These are phyloP conservation scores for Zygotorulaspora mrakii DNA, from an alignment of 1,139 yeast species.

Conservation along the genomic window DNA sequence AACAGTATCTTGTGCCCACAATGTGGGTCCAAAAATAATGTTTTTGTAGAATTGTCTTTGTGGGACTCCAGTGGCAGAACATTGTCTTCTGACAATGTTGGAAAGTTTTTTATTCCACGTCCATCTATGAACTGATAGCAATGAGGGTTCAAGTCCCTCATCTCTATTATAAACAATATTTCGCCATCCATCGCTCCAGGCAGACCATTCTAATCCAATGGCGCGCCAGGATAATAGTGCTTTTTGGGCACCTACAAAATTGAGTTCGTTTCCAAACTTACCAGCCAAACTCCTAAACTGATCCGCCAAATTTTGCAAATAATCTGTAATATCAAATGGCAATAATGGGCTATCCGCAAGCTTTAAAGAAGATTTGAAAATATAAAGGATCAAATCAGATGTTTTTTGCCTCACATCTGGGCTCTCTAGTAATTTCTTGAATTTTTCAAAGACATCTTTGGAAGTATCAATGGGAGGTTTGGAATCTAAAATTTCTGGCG, in stretches of 20 bases:
- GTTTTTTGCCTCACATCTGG: slow-evolving; percentile 61
- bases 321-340: slow-evolving; percentile 59
- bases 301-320: slow-evolving; percentile 45
- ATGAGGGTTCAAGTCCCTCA: slow-evolving; percentile 60
- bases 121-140: slow-evolving; percentile 68
- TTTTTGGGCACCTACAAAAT: slow-evolving; percentile 31
- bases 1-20: slow-evolving; percentile 43
- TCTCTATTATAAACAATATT: slow-evolving; percentile 30
- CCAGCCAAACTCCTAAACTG: slow-evolving; percentile 49
- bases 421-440: slow-evolving; percentile 40
- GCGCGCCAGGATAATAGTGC: slow-evolving; percentile 38
- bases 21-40: slow-evolving; percentile 65
- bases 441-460: slow-evolving; percentile 60
- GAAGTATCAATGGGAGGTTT: slow-evolving; percentile 61
- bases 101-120: slow-evolving; percentile 71
- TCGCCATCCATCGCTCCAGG: slow-evolving; percentile 35
- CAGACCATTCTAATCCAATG: slow-evolving; percentile 42
- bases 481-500: slow-evolving; percentile 41
- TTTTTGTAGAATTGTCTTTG: slow-evolving; percentile 67
- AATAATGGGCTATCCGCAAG: slow-evolving; percentile 71
- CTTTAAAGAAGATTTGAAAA: slow-evolving; percentile 52
- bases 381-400: slow-evolving; percentile 52
- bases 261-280: slow-evolving; percentile 38
- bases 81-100: slow-evolving; percentile 52
- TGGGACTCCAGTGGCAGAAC: slow-evolving; percentile 47